phyloP scores from a whole-genome alignment of 257 asterid species.

The Przewalskia tangutica region DNA sequence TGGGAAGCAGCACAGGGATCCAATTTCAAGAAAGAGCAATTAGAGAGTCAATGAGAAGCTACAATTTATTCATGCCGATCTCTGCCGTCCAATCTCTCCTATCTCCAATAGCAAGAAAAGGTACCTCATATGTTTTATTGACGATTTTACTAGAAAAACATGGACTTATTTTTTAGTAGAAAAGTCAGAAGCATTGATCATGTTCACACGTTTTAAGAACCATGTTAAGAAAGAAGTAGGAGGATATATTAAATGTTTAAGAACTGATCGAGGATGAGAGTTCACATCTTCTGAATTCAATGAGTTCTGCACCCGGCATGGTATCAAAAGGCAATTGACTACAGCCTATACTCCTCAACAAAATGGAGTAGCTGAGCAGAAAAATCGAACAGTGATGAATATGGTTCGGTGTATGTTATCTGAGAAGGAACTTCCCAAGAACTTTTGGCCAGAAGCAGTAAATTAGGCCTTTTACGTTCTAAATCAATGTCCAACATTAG shows the following conservation, averaged over 20 bases:
- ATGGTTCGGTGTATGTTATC: not conserved
- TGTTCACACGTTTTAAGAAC: not conserved
- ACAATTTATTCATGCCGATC: too few species aligned
- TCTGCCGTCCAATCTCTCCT: not conserved
- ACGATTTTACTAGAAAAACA: not conserved
- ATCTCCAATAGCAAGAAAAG: not conserved
- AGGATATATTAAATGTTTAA: not conserved
- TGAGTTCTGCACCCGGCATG: not conserved
- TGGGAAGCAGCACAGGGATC: too few species aligned
- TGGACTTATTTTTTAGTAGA: not conserved
- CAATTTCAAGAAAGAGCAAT: too few species aligned
- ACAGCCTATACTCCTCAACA: not conserved
- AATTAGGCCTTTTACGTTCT: not conserved
- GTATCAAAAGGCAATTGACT: not conserved
- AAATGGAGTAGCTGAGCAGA: not conserved
- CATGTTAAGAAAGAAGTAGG: not conserved
- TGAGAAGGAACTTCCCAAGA: not conserved
- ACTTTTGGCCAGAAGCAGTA: not conserved
- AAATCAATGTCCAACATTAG: not conserved
- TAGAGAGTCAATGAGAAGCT: too few species aligned
- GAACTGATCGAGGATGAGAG: not conserved
- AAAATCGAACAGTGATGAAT: not conserved
- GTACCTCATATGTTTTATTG: not conserved
- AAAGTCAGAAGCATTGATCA: not conserved
- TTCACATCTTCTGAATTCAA: not conserved